Evolutionary conservation across 768 basidiomycete species (phyloP).

Genomic region (Panaeolus cyanescens): DNA sequence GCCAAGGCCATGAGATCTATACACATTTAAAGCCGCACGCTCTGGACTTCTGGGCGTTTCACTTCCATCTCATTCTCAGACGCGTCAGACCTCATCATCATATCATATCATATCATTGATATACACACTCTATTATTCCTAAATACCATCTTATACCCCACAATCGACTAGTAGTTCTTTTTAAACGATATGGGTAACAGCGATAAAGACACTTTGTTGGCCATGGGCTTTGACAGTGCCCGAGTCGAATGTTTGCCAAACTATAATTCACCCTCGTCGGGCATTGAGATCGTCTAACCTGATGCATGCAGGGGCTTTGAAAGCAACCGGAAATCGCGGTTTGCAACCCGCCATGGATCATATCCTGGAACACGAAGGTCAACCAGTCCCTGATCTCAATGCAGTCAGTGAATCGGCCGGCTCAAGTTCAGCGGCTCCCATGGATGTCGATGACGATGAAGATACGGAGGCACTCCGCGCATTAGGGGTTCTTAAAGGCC

Average conservation of each 20-base stretch:
- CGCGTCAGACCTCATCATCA: neutral
- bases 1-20: neutral
- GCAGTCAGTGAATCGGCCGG: slow-evolving; percentile 38
- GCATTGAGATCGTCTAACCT: slow-evolving; percentile 12
- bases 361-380: slow-evolving; percentile 76
- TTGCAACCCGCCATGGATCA: slow-evolving; percentile 93
- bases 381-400: slow-evolving; percentile 69
- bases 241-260: slow-evolving; percentile 78
- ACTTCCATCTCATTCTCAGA: neutral
- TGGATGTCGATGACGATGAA: slow-evolving; percentile 71
- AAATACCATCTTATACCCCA: neutral
- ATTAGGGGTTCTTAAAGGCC: slow-evolving; percentile 39
- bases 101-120: neutral
- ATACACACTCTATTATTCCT: neutral
- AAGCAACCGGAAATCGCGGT: slow-evolving; percentile 80
- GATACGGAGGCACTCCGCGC: slow-evolving; percentile 64
- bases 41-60: neutral
- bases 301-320: slow-evolving; percentile 73
- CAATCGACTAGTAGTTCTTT: neutral
- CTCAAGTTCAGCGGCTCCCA: slow-evolving; percentile 27
- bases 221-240: slow-evolving; percentile 86
- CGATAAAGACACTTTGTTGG: slow-evolving; percentile 74
- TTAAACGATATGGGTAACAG: slow-evolving; percentile 39
- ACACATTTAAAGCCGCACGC: neutral
- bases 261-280: neutral